Conservation (phyloP, 2,329 filamentous ascomycete species). For the Cryphonectria parasitica region DNA sequence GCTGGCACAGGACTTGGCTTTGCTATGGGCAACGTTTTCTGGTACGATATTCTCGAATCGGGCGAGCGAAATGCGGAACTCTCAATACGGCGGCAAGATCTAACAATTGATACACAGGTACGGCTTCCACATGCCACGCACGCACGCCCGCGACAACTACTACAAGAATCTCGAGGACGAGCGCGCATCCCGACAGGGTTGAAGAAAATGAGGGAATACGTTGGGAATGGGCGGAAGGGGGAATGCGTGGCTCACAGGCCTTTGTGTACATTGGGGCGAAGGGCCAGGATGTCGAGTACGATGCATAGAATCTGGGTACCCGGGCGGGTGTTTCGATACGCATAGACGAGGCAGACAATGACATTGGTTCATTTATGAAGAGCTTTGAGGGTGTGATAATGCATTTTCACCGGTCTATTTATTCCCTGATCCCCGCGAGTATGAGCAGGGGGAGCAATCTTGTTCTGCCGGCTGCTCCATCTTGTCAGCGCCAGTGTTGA, state of each 20-base stretch:
- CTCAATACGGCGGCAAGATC: background rate
- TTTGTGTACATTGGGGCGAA: conserved; percentile 21
- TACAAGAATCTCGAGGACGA: conserved; percentile 63
- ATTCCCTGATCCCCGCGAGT: background rate
- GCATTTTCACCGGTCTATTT: fast-evolving
- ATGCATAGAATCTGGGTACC: conserved; percentile 22
- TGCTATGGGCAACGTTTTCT: conserved; percentile 59
- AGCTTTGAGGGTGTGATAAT: background rate
- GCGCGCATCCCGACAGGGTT: conserved; percentile 46
- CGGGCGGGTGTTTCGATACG: conserved; percentile 31
- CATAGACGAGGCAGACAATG: conserved; percentile 37
- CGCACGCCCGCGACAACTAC: conserved; percentile 60
- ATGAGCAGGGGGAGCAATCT: background rate
- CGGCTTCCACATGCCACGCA: conserved; percentile 66
- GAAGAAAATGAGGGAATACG: background rate
- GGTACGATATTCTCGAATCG: conserved; percentile 47
- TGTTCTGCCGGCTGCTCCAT: background rate
- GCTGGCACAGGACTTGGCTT: conserved; percentile 53
- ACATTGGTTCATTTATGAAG: conserved; percentile 14
- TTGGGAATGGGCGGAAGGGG: background rate
- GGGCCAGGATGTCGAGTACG: conserved; percentile 9
- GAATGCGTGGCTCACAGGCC: background rate
- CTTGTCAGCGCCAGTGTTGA: background rate
- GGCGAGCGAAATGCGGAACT: background rate
- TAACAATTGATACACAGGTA: conserved; percentile 48